Conservation (phyloP, 352 stramenopile genomes). For the Pythium apleroticum region DNA sequence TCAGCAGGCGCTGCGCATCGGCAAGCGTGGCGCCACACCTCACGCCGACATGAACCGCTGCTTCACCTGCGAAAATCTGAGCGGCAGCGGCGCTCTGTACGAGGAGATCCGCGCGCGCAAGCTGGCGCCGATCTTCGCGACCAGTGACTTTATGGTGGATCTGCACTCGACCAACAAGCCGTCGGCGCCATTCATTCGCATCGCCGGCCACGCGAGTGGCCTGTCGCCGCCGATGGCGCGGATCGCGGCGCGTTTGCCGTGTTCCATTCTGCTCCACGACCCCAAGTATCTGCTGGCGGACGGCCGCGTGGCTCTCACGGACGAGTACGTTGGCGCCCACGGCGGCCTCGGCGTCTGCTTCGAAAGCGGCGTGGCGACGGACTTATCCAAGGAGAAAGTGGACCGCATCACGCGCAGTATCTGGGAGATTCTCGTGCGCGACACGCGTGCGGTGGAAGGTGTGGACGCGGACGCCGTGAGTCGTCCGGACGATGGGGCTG, state of each 20-base stretch:
- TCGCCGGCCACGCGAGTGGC: constrained; percentile 40
- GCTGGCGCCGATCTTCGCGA: constrained; percentile 51
- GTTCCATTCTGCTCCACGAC: constrained; percentile 66
- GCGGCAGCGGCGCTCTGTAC: constrained; percentile 24
- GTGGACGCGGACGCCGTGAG: constrained; percentile 18
- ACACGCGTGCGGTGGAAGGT: constrained; percentile 37
- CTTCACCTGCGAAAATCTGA: constrained; percentile 45
- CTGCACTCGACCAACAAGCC: constrained; percentile 82
- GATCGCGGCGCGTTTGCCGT: constrained; percentile 44
- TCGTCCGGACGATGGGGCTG: background rate
- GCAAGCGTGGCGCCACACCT: constrained; percentile 47
- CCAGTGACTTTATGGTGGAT: constrained; percentile 65
- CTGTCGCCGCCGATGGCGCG: constrained; percentile 30
- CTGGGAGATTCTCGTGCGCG: constrained; percentile 46
- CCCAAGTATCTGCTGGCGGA: constrained; percentile 53
- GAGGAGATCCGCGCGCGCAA: constrained; percentile 55
- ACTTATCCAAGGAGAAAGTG: constrained; percentile 50
- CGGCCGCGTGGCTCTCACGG: constrained; percentile 57
- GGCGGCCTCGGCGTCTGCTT: constrained; percentile 69
- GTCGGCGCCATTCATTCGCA: constrained; percentile 60
- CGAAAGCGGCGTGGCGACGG: constrained; percentile 61
- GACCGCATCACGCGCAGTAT: constrained; percentile 41
- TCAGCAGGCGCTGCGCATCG: constrained; percentile 45
- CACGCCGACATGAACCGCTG: constrained; percentile 73
- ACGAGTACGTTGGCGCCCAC: constrained; percentile 64